Base-by-base conservation (phyloP, 805 yeast genomes). In the Schwanniomyces yamadae region DNA sequence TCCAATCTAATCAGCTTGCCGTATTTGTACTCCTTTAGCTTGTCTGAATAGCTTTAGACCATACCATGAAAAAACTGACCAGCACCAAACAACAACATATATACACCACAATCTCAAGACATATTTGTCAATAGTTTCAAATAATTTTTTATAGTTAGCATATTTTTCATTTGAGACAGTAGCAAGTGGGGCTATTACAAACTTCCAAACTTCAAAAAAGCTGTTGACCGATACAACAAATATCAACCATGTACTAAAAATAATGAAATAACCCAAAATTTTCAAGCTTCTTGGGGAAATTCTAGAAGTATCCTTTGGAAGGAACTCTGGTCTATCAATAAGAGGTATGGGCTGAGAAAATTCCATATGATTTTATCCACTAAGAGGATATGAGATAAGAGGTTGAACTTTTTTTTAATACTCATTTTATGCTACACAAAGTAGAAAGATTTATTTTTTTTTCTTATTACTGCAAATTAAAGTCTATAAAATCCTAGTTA, bases 41-140 rank as follows among this genome's bases (percentile, higher is more conserved):
- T 86, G 93, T 37, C 88, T 67, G 59, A 86, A 86, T 38, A 85
- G 62, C 57, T 86, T 86, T 73, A 85, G 69, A 23, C 93, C 90
- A 29, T 80, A 67, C 95, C 95, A 86, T 8, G 89, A 77, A 3
- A 74, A 61, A 7, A 79, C 60, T 27, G 89, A 77, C 95, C 95
- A 85, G 71, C 71, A 67, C 73, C 73, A 68, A 9, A 50, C 44
- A 12, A 66, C 60, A 27, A 68, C 61, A 42, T 68, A 68, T 2
- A 68, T 52, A 31, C 69, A 50, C 71, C 72, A 68, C 11, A 57
- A 33, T 13, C 61, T 54, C 15, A 67, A 30, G 4, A 67, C 56
- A 31, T 56, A 55, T 14, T 45, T 34, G 46, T 68, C 73, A 10
- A 52, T 12, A 7, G 41, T 42, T 31, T 46, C 53, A 28, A 54